A percentile compares a stretch with the other conserved stretches of the same genome.
Conservation (phyloP, 306 rosid genomes). For the Cucumis cinereus region DNA sequence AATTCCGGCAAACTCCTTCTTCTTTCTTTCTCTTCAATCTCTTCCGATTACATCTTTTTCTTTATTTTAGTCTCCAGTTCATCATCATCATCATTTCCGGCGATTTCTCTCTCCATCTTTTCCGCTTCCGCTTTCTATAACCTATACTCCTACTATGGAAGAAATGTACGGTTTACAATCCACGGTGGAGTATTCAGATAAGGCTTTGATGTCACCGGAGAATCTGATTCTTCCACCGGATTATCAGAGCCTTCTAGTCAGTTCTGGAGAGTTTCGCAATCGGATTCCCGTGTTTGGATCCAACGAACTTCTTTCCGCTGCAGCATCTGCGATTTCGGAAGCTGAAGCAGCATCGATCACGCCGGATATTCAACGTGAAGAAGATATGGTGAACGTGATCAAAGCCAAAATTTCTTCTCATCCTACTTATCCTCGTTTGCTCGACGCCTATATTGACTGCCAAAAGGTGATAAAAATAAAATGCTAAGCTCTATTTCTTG, state of each 20-base stretch:
- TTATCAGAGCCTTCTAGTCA: constrained; percentile 43
- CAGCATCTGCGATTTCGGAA: constrained; percentile 26
- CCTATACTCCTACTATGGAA: constrained; percentile 32
- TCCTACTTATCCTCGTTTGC: constrained; percentile 75
- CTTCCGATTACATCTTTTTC: background rate
- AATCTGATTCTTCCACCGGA: constrained; percentile 68
- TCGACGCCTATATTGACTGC: constrained; percentile 85
- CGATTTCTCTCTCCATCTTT: background rate
- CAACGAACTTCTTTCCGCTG: constrained; percentile 46
- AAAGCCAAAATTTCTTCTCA: constrained; percentile 83
- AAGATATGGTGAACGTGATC: constrained; percentile 41
- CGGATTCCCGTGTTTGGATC: constrained; percentile 77
- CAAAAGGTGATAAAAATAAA: constrained; percentile 48
- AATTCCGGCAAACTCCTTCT: constrained; percentile 12
- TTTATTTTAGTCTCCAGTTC: background rate
- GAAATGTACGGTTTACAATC: constrained; percentile 66
- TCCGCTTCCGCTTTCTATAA: background rate
- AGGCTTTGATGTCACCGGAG: constrained; percentile 69
- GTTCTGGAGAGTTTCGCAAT: constrained; percentile 22
- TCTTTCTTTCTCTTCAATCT: background rate
- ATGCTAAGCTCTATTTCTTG: background rate
- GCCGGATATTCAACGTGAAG: constrained; percentile 34
- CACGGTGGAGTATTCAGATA: constrained; percentile 48
- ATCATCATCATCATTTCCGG: background rate
- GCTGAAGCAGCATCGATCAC: constrained; percentile 25